Conservation (phyloP, 768 basidiomycete species). For the Cystobasidium tubakii region DNA sequence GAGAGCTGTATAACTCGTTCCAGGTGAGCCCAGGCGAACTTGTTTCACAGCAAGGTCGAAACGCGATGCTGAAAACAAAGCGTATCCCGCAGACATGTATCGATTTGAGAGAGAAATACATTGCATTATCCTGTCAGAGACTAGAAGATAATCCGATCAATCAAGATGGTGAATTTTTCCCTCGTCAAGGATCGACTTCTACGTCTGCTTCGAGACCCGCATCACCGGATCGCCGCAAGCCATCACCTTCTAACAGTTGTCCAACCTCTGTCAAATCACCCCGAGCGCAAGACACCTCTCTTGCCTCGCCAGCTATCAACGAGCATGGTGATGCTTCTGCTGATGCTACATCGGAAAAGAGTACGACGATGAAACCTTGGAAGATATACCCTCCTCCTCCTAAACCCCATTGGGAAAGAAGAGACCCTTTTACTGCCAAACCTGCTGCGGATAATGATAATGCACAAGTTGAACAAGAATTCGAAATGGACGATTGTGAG, state of each 20-base stretch:
- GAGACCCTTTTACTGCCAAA: conserved; percentile 43
- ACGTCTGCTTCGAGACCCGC: conserved; percentile 60
- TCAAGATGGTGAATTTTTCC: conserved; percentile 67
- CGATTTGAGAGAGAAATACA: conserved; percentile 91
- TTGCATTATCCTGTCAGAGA: conserved; percentile 74
- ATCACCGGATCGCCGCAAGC: conserved; percentile 64
- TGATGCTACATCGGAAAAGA: conserved; percentile 45
- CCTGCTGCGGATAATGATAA: conserved; percentile 46
- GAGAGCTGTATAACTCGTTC: conserved; percentile 62
- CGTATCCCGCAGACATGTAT: conserved; percentile 59
- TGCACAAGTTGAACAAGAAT: conserved; percentile 49
- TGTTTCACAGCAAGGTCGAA: background rate
- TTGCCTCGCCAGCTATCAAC: background rate
- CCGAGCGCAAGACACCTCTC: background rate
- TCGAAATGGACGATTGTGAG: conserved; percentile 64
- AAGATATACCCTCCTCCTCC: conserved; percentile 86
- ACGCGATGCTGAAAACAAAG: background rate
- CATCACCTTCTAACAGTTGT: conserved; percentile 46
- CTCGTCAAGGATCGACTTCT: conserved; percentile 54
- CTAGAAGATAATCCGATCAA: conserved; percentile 92
- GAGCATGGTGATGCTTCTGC: background rate
- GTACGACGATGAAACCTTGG: conserved; percentile 61
- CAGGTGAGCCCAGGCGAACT: conserved; percentile 48
- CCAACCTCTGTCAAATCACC: conserved; percentile 38
- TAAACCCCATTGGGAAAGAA: conserved; percentile 85